phyloP scores from a whole-genome alignment of 768 basidiomycete species.

The Mycena galopus region DNA sequence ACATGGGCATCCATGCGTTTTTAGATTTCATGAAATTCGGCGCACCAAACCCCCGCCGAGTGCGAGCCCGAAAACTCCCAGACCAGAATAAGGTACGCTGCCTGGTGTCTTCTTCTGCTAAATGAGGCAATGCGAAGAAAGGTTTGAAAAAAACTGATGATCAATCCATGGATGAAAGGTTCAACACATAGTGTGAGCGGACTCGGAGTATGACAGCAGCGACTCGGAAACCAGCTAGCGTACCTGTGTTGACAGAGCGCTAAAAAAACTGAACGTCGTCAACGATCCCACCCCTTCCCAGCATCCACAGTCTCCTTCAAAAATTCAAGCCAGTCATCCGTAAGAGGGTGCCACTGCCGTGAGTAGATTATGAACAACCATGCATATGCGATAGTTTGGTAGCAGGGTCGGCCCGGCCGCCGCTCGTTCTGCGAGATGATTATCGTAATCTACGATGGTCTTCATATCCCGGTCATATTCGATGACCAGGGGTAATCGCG shows the following conservation, averaged over 20 bases:
- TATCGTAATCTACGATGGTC: conserved; percentile 13
- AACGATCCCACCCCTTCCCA: conserved; percentile 22
- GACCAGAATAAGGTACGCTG: neutral
- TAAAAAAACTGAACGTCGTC: conserved; percentile 15
- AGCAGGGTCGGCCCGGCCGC: neutral
- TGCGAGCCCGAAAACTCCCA: neutral
- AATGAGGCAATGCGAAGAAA: neutral
- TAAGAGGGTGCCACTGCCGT: conserved; percentile 17
- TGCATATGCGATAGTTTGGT: conserved; percentile 1
- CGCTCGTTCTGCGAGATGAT: neutral
- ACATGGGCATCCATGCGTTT: neutral
- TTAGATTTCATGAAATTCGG: neutral
- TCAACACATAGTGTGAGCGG: neutral
- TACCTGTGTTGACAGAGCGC: neutral
- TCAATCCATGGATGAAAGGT: neutral
- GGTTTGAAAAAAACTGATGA: neutral
- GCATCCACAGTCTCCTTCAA: conserved; percentile 17
- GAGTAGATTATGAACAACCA: conserved; percentile 24
- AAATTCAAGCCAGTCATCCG: conserved; percentile 22
- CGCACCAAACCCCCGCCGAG: neutral
- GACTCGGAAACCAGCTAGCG: neutral
- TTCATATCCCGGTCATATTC: conserved; percentile 10
- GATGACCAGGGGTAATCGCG: neutral
- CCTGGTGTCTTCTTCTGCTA: neutral
- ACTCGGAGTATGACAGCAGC: neutral